Evolutionary conservation across 2,329 filamentous ascomycete genomes (phyloP), one percentile per base, ranked within the genome.

Genomic region (Alternaria sp.): DNA sequence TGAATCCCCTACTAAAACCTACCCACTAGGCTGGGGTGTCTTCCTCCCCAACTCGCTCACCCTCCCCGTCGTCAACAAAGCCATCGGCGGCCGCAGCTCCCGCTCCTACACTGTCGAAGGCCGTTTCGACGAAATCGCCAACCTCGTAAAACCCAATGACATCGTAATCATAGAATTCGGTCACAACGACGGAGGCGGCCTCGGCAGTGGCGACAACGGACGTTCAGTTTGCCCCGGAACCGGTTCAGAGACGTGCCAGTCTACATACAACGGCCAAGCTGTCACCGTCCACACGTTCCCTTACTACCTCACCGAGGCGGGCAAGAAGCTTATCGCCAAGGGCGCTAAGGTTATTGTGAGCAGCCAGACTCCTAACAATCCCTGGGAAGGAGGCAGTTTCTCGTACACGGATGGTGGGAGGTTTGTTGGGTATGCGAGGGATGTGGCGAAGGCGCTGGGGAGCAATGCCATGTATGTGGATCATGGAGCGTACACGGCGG

Each of bases 81-180:
- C 90, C 30, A 85, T 90, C 17, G 89, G 84, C 9, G 90, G 90
- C 19, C 87, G 89, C 53, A 89, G 86, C 25, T 89, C 90, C 1
- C 85, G 90, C 50, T 90, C 88, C 21, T 92, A 85, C 79, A 89
- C 86, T 1, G 85, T 87, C 51, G 90, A 92, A 79, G 87, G 86
- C 9, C 87, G 87, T 13, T 92, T 92, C 80, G 77, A 83, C 15
- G 82, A 82, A 0, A 85, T 92, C 56, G 84, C 85, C 50, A 78
- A 83, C 30, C 71, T 82, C 3, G 81, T 91, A 23, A 68, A 85
- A 72, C 59, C 82, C 1, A 88, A 87, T 30, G 90, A 92, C 77
- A 89, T 87, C 77, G 89, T 91, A 1, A 82, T 91, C 57, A 90
- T 92, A 57, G 89, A 91, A 70, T 91, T 92, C 70, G 90, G 90